These are phyloP conservation scores for Graphilbum ipis-grandicollis DNA, from an alignment of 2,329 filamentous ascomycete species.

Conservation along the genomic window DNA sequence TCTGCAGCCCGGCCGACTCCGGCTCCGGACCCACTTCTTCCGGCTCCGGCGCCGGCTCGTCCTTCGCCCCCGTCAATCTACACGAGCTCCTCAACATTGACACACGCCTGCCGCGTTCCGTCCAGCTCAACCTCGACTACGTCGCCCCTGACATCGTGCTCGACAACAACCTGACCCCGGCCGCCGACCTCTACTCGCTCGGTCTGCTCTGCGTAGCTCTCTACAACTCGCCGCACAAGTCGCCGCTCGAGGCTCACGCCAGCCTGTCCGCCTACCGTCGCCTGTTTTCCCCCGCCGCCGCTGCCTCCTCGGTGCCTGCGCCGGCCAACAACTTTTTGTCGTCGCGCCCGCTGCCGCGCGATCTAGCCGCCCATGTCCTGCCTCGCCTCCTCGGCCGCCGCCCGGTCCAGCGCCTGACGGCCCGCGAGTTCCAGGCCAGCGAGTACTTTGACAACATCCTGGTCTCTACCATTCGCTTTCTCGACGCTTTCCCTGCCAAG, in stretches of 20 bases:
- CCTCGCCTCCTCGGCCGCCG: conserved; percentile 74
- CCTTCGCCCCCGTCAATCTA: conserved; percentile 63
- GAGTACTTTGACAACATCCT: conserved; percentile 95
- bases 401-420: conserved; percentile 73
- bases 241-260: conserved; percentile 66
- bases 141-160: conserved; percentile 88
- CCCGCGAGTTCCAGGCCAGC: conserved; percentile 84
- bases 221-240: conserved; percentile 86
- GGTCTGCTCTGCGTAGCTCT: conserved; percentile 76
- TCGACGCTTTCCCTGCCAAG: conserved; percentile 83
- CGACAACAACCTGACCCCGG: conserved; percentile 69
- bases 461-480: conserved; percentile 87
- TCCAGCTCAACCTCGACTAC: conserved; percentile 86
- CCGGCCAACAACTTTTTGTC: conserved; percentile 71
- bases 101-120: conserved; percentile 58
- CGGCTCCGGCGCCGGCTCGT: conserved; percentile 31
- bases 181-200: conserved; percentile 86
- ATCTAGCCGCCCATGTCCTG: conserved; percentile 58
- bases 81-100: conserved; percentile 76
- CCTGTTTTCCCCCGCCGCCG: conserved; percentile 61
- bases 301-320: conserved; percentile 62
- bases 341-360: conserved; percentile 60
- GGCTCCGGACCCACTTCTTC: conserved; percentile 25
- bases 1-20: conserved; percentile 65
- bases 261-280: conserved; percentile 76